Evolutionary conservation across 2,329 filamentous ascomycete genomes (phyloP), one percentile per base, ranked within the genome.

Genomic region (Pseudocercospora vitis): DNA sequence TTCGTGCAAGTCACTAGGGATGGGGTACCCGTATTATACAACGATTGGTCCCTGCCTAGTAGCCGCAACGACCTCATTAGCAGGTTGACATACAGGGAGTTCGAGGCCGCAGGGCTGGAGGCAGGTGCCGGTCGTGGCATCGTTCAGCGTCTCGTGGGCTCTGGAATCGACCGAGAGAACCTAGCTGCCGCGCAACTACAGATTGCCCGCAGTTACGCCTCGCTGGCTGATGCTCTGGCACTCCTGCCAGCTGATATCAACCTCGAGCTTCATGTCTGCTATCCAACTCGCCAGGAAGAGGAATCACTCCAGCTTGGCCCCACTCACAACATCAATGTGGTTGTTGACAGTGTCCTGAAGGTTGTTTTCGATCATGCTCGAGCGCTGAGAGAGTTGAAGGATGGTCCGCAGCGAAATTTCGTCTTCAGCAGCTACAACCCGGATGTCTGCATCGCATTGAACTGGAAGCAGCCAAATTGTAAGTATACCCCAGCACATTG

Each of bases 381-480:
- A 39, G 63, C 81, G 65, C 59, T 89, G 71, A 78, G 85, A 54
- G 79, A 85, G 55, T 74, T 76, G 58, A 84, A 83, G 1, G 84
- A 89, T 7, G 85, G 89, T 50, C 83, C 85, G 12, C 85, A 94
- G 62, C 81, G 91, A 33, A 95, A 89, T 9, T 86, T 99, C 48
- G 89, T 96, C 8, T 96, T 99, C 70, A 95, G 89, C 65, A 95
- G 90, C 18, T 96, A 92, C 72, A 96, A 95, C 68, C 80, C 89
- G 9, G 87, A 86, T 59, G 82, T 97, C 16, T 99, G 94, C 73
- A 95, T 89, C 12, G 91, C 92, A 4, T 75, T 99, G 64, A 99
- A 99, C 73, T 99, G 94, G 94, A 99, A 99, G 72, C 94, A 99
- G 71, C 94, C 94, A 2, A 99, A 97, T 69, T 99, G 84, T 86